Evolutionary conservation across 2,329 filamentous ascomycete genomes (phyloP).

Genomic region (Pestalotiopsis sp.): DNA sequence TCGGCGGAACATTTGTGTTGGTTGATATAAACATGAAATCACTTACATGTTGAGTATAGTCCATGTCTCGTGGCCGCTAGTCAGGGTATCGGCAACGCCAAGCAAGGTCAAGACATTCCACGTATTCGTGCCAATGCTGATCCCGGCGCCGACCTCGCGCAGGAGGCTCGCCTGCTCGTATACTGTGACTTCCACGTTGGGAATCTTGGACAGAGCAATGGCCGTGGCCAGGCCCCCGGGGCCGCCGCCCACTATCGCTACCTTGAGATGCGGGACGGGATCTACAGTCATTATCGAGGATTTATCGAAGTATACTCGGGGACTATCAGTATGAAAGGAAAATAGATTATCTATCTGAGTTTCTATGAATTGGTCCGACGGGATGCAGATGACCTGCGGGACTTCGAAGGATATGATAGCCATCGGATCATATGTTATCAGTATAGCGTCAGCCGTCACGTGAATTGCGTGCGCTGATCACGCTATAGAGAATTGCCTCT

Average conservation of each 20-base stretch:
- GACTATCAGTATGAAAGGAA: not conserved
- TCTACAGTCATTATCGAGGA: slow-evolving; percentile 21
- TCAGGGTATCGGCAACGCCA: slow-evolving; percentile 37
- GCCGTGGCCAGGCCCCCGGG: slow-evolving; percentile 38
- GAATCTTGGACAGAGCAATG: slow-evolving; percentile 42
- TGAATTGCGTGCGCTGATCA: slow-evolving; percentile 25
- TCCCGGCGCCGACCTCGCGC: slow-evolving; percentile 48
- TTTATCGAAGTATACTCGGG: not conserved
- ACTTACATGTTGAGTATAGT: slow-evolving; percentile 25
- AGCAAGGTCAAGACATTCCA: slow-evolving; percentile 48
- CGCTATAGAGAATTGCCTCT: not conserved
- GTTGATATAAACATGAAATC: not conserved
- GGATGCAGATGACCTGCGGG: not conserved
- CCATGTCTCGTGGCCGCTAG: slow-evolving; percentile 25
- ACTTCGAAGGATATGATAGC: not conserved
- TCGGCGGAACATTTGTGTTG: not conserved
- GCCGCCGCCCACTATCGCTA: slow-evolving; percentile 26
- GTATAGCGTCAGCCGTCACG: slow-evolving; percentile 27
- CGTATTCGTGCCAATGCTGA: slow-evolving; percentile 44
- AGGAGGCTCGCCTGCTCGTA: slow-evolving; percentile 45
- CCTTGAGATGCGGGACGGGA: slow-evolving; percentile 17
- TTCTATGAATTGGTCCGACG: not conserved
- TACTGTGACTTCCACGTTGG: slow-evolving; percentile 39
- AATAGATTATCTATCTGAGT: not conserved
- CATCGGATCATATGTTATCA: slow-evolving; percentile 8